Evolutionary conservation across 1,284 basidiomycete genomes (phyloP).

Genomic region (Puccinia polysora): DNA sequence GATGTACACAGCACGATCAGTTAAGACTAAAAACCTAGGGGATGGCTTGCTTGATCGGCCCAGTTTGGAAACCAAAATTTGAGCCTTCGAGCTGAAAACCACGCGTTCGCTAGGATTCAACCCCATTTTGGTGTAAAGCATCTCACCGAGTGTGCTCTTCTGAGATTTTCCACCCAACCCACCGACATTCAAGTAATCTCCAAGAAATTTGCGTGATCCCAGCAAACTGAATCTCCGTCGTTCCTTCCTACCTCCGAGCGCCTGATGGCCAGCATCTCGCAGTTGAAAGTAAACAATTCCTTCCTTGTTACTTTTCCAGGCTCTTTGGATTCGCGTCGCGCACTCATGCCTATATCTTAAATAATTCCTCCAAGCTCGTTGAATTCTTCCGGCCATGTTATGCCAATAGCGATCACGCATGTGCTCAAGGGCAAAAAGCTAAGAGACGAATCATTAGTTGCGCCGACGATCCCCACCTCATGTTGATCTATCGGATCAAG

Average conservation of each 20-base stretch:
- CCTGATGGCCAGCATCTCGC: slow-evolving; percentile 87
- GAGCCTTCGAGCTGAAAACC: slow-evolving; percentile 76
- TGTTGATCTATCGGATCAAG: not conserved
- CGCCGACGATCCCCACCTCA: not conserved
- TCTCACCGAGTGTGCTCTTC: slow-evolving; percentile 66
- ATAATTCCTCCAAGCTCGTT: slow-evolving; percentile 93
- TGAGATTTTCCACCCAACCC: slow-evolving; percentile 58
- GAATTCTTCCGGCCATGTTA: slow-evolving; percentile 96
- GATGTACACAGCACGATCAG: slow-evolving; percentile 82
- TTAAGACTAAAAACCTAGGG: slow-evolving; percentile 85
- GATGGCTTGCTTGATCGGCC: slow-evolving; percentile 84
- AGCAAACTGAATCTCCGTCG: slow-evolving; percentile 86
- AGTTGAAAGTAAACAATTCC: slow-evolving; percentile 78
- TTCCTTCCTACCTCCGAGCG: slow-evolving; percentile 88
- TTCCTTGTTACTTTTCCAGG: slow-evolving; percentile 99
- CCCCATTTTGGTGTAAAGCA: slow-evolving; percentile 69
- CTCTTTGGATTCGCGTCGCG: slow-evolving; percentile 88
- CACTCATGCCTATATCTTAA: slow-evolving; percentile 92
- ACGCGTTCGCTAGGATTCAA: slow-evolving; percentile 74
- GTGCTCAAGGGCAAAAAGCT: slow-evolving; percentile 96
- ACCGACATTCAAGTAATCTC: slow-evolving; percentile 91
- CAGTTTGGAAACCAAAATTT: slow-evolving; percentile 80
- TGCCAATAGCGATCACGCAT: slow-evolving; percentile 99
- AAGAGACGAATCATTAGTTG: slow-evolving; percentile 20
- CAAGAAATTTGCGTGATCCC: slow-evolving; percentile 89